A percentile compares a stretch with the other conserved stretches of the same genome.
Evolutionary conservation across 768 basidiomycete species (phyloP).

Genomic region (Favolaschia claudopus): DNA sequence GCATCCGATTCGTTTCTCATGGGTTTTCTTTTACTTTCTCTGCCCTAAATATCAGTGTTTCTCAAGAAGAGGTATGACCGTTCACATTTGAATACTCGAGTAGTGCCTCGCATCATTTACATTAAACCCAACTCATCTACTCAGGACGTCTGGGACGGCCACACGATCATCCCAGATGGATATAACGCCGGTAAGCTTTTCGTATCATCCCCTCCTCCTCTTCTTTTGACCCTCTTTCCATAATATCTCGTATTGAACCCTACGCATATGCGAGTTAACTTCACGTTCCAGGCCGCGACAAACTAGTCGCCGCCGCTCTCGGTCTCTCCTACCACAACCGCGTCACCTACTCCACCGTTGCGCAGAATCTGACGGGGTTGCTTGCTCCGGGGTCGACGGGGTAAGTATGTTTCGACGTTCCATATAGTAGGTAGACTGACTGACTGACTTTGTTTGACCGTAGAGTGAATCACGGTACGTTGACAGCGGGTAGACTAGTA

Average conservation of each 20-base stretch:
- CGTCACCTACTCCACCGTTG: slow-evolving; percentile 44
- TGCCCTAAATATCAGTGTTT: slow-evolving; percentile 44
- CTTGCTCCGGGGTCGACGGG: slow-evolving; percentile 47
- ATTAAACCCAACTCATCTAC: background rate
- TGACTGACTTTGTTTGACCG: background rate
- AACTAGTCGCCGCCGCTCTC: slow-evolving; percentile 43
- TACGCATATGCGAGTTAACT: background rate
- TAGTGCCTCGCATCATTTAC: too few species aligned
- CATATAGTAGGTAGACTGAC: too few species aligned
- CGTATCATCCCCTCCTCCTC: too few species aligned
- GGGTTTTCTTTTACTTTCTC: background rate
- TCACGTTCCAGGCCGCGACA: slow-evolving; percentile 38
- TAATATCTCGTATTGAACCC: too few species aligned
- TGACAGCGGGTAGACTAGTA: too few species aligned
- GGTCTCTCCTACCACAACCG: slow-evolving; percentile 40
- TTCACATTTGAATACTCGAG: too few species aligned
- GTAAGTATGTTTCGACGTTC: slow-evolving; percentile 39
- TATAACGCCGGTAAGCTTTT: slow-evolving; percentile 45
- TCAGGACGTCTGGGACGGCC: slow-evolving; percentile 38
- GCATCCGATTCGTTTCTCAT: background rate
- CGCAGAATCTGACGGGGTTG: slow-evolving; percentile 49
- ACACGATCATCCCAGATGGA: slow-evolving; percentile 51
- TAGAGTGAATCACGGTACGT: slow-evolving; percentile 10
- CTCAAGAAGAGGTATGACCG: slow-evolving; percentile 45
- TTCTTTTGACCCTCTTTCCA: too few species aligned